Percentiles rank a stretch among this genome's conserved stretches.
Conservation (phyloP, 257 asterid genomes). For the Fraxinus anomala region DNA sequence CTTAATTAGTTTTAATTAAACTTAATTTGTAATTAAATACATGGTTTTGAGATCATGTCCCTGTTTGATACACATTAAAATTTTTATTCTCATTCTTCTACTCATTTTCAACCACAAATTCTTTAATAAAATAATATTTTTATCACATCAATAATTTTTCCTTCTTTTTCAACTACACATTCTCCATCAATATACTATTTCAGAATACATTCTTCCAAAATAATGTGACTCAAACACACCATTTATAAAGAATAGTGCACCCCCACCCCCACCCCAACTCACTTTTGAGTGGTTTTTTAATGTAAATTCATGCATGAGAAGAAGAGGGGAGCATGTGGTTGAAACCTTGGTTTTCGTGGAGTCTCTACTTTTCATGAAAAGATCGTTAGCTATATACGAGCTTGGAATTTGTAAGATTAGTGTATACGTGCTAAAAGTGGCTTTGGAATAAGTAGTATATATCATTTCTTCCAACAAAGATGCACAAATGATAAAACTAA, state of each 20-base stretch:
- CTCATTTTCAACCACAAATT: too few species aligned
- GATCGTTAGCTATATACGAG: conserved; percentile 3
- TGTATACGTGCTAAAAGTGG: conserved; percentile 3
- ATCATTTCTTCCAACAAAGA: conserved; percentile 34
- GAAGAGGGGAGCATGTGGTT: conserved; percentile 57
- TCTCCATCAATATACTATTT: too few species aligned
- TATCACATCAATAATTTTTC: too few species aligned
- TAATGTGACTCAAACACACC: too few species aligned
- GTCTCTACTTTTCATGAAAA: conserved; percentile 56
- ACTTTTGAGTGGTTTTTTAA: conserved; percentile 29
- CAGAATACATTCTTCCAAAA: too few species aligned
- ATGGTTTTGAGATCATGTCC: conserved; percentile 8
- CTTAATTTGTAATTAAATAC: background rate
- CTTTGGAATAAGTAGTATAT: conserved; percentile 27
- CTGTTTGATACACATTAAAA: too few species aligned
- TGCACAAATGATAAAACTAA: background rate
- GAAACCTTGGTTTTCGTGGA: conserved; percentile 41
- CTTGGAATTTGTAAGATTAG: background rate
- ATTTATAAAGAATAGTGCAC: conserved; percentile 21
- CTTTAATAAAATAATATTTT: too few species aligned
- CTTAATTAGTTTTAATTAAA: background rate
- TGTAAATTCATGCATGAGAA: conserved; percentile 28
- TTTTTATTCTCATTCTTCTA: too few species aligned
- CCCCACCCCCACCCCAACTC: conserved; percentile 19
- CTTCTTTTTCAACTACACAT: too few species aligned